Conservation (phyloP, 768 basidiomycete genomes). For the Lentinus tigrinus region DNA sequence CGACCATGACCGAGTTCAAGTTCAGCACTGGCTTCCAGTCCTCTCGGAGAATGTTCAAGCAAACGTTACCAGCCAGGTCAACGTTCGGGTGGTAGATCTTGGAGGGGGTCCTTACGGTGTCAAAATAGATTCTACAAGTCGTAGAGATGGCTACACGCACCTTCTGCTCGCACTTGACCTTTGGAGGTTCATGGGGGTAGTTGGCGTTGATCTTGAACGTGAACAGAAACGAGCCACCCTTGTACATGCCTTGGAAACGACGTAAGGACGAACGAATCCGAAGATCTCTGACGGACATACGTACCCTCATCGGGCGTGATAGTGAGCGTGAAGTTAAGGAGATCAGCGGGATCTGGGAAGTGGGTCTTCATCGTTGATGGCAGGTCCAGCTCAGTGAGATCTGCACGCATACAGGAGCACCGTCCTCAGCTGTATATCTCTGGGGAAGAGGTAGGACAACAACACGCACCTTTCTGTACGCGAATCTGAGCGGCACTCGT, state of each 20-base stretch:
- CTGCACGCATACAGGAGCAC: conserved; percentile 38
- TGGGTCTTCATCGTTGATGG: conserved; percentile 94
- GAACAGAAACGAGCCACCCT: conserved; percentile 90
- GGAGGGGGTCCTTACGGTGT: neutral
- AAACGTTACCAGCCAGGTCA: conserved; percentile 97
- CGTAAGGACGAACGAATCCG: neutral
- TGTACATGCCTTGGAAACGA: conserved; percentile 83
- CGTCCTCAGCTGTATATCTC: neutral
- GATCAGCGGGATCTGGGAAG: conserved; percentile 90
- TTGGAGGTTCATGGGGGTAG: conserved; percentile 99
- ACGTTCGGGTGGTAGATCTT: conserved; percentile 99
- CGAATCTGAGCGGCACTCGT: conserved; percentile 97
- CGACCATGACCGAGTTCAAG: conserved; percentile 97
- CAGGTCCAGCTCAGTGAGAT: conserved; percentile 94
- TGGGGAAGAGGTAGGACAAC: neutral
- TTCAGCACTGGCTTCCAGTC: conserved; percentile 99
- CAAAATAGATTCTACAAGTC: neutral
- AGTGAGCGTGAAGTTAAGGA: conserved; percentile 93
- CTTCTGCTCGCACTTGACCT: conserved; percentile 95
- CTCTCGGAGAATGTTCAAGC: conserved; percentile 96
- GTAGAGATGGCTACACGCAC: conserved; percentile 43
- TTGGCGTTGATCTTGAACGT: conserved; percentile 96
- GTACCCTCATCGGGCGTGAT: conserved; percentile 96
- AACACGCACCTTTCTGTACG: conserved; percentile 90
- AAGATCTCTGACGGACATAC: conserved; percentile 15